Evolutionary conservation across 2,329 filamentous ascomycete genomes (phyloP).

Genomic region (Alternaria gansuensis): DNA sequence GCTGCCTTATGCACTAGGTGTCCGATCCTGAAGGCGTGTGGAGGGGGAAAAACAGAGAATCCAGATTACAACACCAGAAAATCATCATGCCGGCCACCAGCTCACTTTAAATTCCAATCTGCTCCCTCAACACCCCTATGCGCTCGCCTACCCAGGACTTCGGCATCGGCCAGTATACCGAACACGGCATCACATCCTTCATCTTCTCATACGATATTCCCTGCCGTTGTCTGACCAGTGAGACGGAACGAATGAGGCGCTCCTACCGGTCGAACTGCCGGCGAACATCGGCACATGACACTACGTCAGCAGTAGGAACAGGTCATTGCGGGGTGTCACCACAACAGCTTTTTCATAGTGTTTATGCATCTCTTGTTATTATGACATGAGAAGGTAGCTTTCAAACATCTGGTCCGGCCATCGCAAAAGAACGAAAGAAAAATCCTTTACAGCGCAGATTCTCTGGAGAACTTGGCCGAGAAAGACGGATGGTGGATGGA

Average conservation of each 20-base stretch:
- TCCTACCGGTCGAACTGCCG: constrained; percentile 28
- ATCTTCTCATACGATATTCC: constrained; percentile 10
- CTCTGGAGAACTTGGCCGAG: constrained; percentile 4
- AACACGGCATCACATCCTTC: constrained; percentile 10
- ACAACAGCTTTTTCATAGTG: constrained; percentile 10
- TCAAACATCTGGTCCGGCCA: background rate
- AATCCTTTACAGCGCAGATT: background rate
- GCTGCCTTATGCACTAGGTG: background rate
- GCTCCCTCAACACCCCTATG: constrained; percentile 4
- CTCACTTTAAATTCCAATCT: constrained; percentile 17
- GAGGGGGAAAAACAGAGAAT: background rate
- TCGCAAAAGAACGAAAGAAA: background rate
- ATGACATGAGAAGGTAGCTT: constrained; percentile 7
- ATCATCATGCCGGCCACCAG: constrained; percentile 1
- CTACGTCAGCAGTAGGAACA: constrained; percentile 30
- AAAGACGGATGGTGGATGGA: background rate
- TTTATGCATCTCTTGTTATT: constrained; percentile 13
- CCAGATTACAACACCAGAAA: background rate
- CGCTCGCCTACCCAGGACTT: constrained; percentile 7
- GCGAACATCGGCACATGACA: constrained; percentile 35
- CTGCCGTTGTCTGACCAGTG: constrained; percentile 8
- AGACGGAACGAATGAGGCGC: constrained; percentile 15
- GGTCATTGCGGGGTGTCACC: constrained; percentile 31
- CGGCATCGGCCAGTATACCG: constrained; percentile 18
- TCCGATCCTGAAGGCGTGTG: background rate